Percentiles rank a stretch among this genome's conserved stretches.
phyloP scores from a whole-genome alignment of 1,284 basidiomycete species.

The Hymenochaete sp. region DNA sequence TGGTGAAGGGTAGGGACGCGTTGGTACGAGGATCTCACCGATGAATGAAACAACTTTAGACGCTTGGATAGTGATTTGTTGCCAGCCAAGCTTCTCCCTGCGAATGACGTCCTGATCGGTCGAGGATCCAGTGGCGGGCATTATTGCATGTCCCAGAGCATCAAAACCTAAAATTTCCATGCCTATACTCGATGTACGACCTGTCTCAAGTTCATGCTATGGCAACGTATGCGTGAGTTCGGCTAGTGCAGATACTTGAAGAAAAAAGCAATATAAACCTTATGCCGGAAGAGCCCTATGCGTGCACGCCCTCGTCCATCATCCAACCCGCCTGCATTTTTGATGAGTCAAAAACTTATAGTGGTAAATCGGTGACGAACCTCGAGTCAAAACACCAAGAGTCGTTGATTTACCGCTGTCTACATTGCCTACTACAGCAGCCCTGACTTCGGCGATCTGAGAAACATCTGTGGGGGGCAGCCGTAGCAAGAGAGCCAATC shows the following conservation, averaged over 20 bases:
- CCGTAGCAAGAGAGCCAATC: slow-evolving; percentile 53
- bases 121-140: slow-evolving; percentile 48
- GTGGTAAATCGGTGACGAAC: slow-evolving; percentile 30
- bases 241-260: too few relatives aligned
- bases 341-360: too few relatives aligned
- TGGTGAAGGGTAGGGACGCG: not conserved
- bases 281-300: slow-evolving; percentile 90
- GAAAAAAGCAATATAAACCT: too few relatives aligned
- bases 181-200: not conserved
- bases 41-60: slow-evolving; percentile 95
- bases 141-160: slow-evolving; percentile 63
- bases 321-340: slow-evolving; percentile 70
- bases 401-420: slow-evolving; percentile 92
- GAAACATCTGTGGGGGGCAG: slow-evolving; percentile 66
- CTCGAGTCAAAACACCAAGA: slow-evolving; percentile 77
- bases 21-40: slow-evolving; percentile 36
- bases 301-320: slow-evolving; percentile 93
- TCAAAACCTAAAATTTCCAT: slow-evolving; percentile 78
- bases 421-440: slow-evolving; percentile 94
- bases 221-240: too few relatives aligned
- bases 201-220: not conserved
- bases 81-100: slow-evolving; percentile 88
- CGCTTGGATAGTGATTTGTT: slow-evolving; percentile 86
- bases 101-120: slow-evolving; percentile 56
- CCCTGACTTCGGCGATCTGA: slow-evolving; percentile 79